A percentile compares a stretch with the other conserved stretches of the same genome.
phyloP scores from a whole-genome alignment of 2,329 filamentous ascomycete genomes.

The Ophiostoma quercus region DNA sequence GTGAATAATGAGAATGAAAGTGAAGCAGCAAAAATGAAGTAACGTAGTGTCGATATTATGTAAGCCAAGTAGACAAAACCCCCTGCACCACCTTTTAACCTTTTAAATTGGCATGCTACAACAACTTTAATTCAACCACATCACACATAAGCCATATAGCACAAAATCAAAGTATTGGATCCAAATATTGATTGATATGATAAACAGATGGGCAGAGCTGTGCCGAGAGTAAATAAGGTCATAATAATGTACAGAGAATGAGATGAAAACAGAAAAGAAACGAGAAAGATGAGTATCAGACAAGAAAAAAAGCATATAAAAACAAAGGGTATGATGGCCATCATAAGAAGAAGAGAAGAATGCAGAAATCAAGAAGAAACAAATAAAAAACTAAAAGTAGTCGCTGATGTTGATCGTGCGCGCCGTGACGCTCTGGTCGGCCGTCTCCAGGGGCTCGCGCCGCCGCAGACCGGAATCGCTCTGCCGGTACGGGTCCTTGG shows the following conservation, averaged over 20 bases:
- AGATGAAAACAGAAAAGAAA: not conserved
- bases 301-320: not conserved
- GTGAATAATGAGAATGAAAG: not conserved
- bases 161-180: not conserved
- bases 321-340: conserved; percentile 6
- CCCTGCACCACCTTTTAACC: too few species aligned
- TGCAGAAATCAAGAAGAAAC: not conserved
- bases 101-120: not conserved
- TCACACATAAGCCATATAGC: too few species aligned
- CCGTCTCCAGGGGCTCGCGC: not conserved
- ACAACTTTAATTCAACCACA: not conserved
- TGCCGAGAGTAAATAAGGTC: not conserved
- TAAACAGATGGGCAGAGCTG: not conserved
- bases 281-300: not conserved
- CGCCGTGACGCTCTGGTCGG: not conserved
- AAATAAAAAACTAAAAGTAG: not conserved
- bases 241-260: conserved; percentile 13
- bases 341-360: not conserved
- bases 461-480: conserved; percentile 25
- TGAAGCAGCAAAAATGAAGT: not conserved
- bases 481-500: conserved; percentile 21
- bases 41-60: not conserved
- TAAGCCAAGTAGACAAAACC: not conserved
- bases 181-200: not conserved
- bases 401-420: not conserved